Percentiles rank a stretch among this genome's conserved stretches.
These are phyloP conservation scores for Orbilia quercus DNA, from an alignment of 2,329 filamentous ascomycete species.

Conservation along the genomic window DNA sequence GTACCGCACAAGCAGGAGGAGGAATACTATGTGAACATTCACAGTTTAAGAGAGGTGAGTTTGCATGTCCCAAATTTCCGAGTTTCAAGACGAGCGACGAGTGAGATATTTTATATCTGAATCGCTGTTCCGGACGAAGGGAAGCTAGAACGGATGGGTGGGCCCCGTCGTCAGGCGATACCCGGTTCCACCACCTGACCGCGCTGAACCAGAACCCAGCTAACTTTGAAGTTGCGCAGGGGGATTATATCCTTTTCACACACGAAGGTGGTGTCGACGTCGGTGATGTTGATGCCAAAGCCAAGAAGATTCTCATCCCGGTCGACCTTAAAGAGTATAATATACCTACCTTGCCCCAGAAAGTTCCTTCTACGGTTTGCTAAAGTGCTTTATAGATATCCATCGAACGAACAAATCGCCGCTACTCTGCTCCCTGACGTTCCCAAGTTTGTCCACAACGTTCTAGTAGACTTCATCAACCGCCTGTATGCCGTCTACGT, in stretches of 20 bases:
- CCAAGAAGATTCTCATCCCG: conserved; percentile 96
- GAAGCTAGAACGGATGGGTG: conserved; percentile 40
- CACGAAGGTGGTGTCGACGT: conserved; percentile 99
- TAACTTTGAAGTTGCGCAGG: conserved; percentile 68
- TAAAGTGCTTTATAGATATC: conserved; percentile 69
- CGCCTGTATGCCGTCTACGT: conserved; percentile 98
- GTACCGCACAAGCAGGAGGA: conserved; percentile 94
- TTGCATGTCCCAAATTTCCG: conserved; percentile 58
- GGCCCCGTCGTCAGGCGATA: conserved; percentile 31
- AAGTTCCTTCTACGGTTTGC: not conserved
- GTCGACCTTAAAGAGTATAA: conserved; percentile 86
- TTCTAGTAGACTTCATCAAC: conserved; percentile 98
- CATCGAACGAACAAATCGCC: conserved; percentile 95
- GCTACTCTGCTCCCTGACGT: conserved; percentile 87
- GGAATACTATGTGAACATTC: conserved; percentile 99
- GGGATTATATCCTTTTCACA: conserved; percentile 99
- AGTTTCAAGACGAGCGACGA: not conserved
- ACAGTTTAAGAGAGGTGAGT: conserved; percentile 98
- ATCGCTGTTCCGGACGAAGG: conserved; percentile 48
- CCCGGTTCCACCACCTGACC: conserved; percentile 28
- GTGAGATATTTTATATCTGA: conserved; percentile 32
- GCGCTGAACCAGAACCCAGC: conserved; percentile 11
- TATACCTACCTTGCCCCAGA: conserved; percentile 11
- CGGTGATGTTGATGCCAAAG: conserved; percentile 98
- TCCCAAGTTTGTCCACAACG: conserved; percentile 93